Evolutionary conservation across 2,329 filamentous ascomycete genomes (phyloP).

Genomic region (Colletotrichum sansevieriae): DNA sequence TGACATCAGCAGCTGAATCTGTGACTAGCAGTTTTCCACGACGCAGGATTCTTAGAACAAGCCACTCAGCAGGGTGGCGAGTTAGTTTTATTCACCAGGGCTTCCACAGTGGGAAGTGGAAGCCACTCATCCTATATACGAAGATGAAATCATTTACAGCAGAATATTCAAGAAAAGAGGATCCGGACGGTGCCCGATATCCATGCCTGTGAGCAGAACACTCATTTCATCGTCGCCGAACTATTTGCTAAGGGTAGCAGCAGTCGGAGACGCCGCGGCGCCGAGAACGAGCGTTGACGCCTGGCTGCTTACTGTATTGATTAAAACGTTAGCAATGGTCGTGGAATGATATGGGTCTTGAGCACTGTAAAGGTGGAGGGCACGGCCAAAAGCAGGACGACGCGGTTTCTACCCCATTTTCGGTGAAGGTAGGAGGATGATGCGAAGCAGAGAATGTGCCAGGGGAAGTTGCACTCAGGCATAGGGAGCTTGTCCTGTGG

Average conservation of each 20-base stretch:
- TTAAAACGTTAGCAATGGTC: not conserved
- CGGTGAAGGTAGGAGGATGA: too few species aligned
- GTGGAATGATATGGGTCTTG: not conserved
- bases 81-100: not conserved
- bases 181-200: not conserved
- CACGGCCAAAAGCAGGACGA: too few species aligned
- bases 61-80: not conserved
- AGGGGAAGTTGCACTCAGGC: too few species aligned
- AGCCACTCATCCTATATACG: slow-evolving; percentile 17
- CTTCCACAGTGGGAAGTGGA: not conserved
- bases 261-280: not conserved
- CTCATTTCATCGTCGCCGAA: not conserved
- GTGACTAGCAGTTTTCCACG: too few species aligned
- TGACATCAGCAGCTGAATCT: too few species aligned
- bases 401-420: too few species aligned
- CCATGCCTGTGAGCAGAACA: not conserved
- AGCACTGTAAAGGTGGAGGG: too few species aligned
- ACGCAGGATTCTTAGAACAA: not conserved
- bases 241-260: not conserved
- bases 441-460: too few species aligned
- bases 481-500: too few species aligned
- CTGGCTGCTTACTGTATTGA: slow-evolving; percentile 1
- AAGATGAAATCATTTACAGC: slow-evolving; percentile 14
- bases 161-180: slow-evolving; percentile 12
- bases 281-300: not conserved